Evolutionary conservation across 2,329 filamentous ascomycete species (phyloP).

Genomic region (Scorias spongiosa): DNA sequence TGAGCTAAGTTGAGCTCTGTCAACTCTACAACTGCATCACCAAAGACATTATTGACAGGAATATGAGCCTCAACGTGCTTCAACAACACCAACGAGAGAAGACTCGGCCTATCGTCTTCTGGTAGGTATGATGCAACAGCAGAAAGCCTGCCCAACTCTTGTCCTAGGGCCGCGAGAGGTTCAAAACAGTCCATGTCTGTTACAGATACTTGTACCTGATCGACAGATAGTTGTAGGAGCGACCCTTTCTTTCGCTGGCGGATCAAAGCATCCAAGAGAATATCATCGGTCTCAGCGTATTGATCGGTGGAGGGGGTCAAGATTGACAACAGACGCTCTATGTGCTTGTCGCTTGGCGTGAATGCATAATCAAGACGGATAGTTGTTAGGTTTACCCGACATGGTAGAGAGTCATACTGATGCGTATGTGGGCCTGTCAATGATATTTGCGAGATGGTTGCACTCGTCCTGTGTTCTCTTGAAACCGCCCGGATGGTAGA

Average conservation of each 20-base stretch:
- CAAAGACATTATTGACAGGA: constrained; percentile 54
- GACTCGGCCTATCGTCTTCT: constrained; percentile 82
- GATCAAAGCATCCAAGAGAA: constrained; percentile 81
- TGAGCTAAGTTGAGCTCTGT: constrained; percentile 58
- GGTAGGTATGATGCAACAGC: constrained; percentile 88
- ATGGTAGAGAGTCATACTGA: constrained; percentile 23
- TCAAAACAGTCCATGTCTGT: constrained; percentile 49
- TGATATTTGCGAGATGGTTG: constrained; percentile 62
- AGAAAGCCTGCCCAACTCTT: constrained; percentile 68
- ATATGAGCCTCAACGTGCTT: constrained; percentile 46
- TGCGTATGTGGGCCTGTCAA: constrained; percentile 48
- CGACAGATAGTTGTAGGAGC: constrained; percentile 57
- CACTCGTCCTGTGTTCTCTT: constrained; percentile 53
- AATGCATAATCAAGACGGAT: constrained; percentile 59
- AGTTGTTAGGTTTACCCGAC: constrained; percentile 50
- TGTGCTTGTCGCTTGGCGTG: constrained; percentile 60
- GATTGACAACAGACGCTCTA: constrained; percentile 67
- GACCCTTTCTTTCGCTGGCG: constrained; percentile 76
- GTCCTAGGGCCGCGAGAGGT: constrained; percentile 53
- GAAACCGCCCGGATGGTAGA: constrained; percentile 71
- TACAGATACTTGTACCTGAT: constrained; percentile 47
- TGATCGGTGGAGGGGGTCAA: constrained; percentile 86
- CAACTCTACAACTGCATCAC: constrained; percentile 42
- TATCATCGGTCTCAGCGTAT: constrained; percentile 80
- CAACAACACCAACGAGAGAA: constrained; percentile 59